Evolutionary conservation across 164 flowering plant genomes (phyloP).

Genomic region (Magnolia kwangsiensis): DNA sequence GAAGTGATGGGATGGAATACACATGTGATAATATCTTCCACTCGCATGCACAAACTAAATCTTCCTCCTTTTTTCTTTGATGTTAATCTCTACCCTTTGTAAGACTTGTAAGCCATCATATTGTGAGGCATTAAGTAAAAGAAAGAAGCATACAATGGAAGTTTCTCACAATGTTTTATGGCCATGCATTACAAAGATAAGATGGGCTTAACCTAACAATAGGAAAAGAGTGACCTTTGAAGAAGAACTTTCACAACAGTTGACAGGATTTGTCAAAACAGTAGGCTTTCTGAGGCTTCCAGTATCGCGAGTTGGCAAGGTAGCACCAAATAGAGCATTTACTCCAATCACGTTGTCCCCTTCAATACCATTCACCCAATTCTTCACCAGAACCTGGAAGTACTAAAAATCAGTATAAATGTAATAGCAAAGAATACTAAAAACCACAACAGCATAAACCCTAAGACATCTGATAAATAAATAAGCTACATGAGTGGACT

Average conservation of each 20-base stretch:
- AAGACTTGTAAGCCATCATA: too few relatives aligned
- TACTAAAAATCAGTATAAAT: not conserved
- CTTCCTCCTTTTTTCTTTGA: too few relatives aligned
- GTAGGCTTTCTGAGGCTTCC: slow-evolving; percentile 36
- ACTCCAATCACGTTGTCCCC: slow-evolving; percentile 44
- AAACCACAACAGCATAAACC: not conserved
- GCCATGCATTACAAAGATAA: not conserved
- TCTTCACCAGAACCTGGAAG: slow-evolving; percentile 67
- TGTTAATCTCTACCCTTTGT: too few relatives aligned
- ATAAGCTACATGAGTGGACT: not conserved
- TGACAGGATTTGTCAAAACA: slow-evolving; percentile 44
- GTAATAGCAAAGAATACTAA: not conserved
- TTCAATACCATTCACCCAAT: slow-evolving; percentile 57
- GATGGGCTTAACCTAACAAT: not conserved
- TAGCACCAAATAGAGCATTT: slow-evolving; percentile 66
- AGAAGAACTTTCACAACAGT: slow-evolving; percentile 49
- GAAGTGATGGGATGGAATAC: too few relatives aligned
- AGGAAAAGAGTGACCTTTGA: slow-evolving; percentile 38
- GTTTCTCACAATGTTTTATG: not conserved
- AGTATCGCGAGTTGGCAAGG: slow-evolving; percentile 39
- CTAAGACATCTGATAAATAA: not conserved
- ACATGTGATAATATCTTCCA: too few relatives aligned
- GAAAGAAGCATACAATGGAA: not conserved
- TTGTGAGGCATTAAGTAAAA: not conserved
- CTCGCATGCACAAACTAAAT: too few relatives aligned